Percentiles rank a stretch among this genome's conserved stretches.
These are phyloP conservation scores for Gossypium davidsonii DNA, from an alignment of 441 rosid genomes.

Conservation along the genomic window DNA sequence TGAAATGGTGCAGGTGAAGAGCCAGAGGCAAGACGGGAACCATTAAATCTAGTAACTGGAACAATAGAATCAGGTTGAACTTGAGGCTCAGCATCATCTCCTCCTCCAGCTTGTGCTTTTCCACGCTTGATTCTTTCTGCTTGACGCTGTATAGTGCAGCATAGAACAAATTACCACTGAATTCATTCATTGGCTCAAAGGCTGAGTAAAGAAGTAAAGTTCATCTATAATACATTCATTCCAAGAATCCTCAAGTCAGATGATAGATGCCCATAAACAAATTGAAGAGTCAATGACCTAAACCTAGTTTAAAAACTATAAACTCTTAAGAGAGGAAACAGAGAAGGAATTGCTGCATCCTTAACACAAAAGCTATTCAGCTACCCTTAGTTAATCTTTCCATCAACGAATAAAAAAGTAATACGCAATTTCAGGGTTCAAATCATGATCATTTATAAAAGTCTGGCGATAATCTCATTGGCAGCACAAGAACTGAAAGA, in stretches of 20 bases:
- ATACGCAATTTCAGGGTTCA: neutral
- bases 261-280: neutral
- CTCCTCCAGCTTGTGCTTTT: constrained; percentile 49
- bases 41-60: constrained; percentile 67
- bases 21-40: constrained; percentile 92
- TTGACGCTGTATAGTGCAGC: constrained; percentile 53
- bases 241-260: neutral
- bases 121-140: constrained; percentile 65
- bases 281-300: neutral
- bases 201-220: constrained; percentile 2
- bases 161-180: neutral
- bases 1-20: constrained; percentile 75
- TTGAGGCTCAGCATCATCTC: constrained; percentile 52
- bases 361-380: neutral
- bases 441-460: neutral
- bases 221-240: neutral
- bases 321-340: neutral
- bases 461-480: neutral
- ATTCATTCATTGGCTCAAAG: neutral
- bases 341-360: neutral
- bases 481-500: neutral
- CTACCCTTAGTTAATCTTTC: neutral
- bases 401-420: neutral
- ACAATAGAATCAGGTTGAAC: constrained; percentile 58
- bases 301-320: neutral